Base-by-base conservation (phyloP, 1,139 yeast genomes). In the Candida tropicalis region DNA sequence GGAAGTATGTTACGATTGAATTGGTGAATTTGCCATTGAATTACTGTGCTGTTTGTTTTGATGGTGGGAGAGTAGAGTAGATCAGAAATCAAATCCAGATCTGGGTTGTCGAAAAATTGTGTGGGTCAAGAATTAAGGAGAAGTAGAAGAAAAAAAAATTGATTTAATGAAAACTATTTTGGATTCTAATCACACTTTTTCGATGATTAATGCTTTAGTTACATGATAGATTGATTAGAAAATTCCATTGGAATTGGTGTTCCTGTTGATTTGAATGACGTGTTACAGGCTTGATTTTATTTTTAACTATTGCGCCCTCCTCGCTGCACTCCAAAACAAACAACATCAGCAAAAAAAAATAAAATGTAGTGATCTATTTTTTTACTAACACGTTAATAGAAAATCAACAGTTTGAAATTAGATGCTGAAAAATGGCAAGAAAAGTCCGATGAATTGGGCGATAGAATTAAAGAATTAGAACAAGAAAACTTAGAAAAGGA, bases 391-490 rank as follows among this genome's bases (percentile, higher is more conserved):
- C 23, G 4, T 24, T 35, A 13, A 34, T 54, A 87, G 95, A 91
- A 93, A 82, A 77, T 93, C 76, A 85, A 78, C 77, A 82, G 84
- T 72, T 83, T 93, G 69, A 91, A 91, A 73, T 77, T 87, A 60
- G 99, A 93, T 66, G 91, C 97, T 55, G 99, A 95, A 75, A 76
- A 86, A 60, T 95, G 98, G 87, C 97, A 91, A 75, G 97, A 89
- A 68, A 88, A 90, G 76, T 86, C 95, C 50, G 99, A 93, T 61
- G 97, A 87, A 59, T 80, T 88, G 59, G 69, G 82, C 48, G 83
- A 78, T 52, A 84, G 84, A 66, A 82, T 87, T 73, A 93, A 91
- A 78, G 86, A 79, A 61, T 79, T 91, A 66, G 98, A 93, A 70
- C 97, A 90, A 71, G 97, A 90, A 61, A 78, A 79, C 64, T 77